Evolutionary conservation across 2,329 filamentous ascomycete species (phyloP), one percentile per base, ranked within the genome.

Genomic region (Aspergillus ruber): DNA sequence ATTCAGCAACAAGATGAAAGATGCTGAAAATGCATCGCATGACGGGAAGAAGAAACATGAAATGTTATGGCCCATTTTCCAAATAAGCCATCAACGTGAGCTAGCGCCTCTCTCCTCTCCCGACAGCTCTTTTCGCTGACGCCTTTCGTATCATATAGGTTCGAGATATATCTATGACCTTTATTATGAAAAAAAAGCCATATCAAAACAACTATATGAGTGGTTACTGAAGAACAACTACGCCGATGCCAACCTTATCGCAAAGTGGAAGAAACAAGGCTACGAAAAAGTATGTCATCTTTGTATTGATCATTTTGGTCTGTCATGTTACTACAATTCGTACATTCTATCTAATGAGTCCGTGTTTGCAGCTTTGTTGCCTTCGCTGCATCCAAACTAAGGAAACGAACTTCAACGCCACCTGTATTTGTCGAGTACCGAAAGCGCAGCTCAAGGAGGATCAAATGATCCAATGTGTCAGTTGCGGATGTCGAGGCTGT

Each of bases 221-320:
- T 98, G 88, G 85, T 74, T 97, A 55, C 75, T 98, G 50, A 98
- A 98, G 80, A 96, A 98, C 65, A 84, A 85, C 43, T 97, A 98
- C 67, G 93, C 90, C 4, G 93, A 98, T 71, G 83, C 88, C 41
- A 93, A 90, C 75, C 74, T 98, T 64, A 97, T 98, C 64, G 93
- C 93, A 12, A 98, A 98, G 74, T 98, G 93, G 93, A 98, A 98
- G 82, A 98, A 98, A 75, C 87, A 94, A 63, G 93, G 93, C 13
- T 98, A 98, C 63, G 93, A 98, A 71, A 96, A 97, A 83, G 88
- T 88, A 68, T 21, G 36, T 20, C 15, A 18, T 18, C 9, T 20
- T 10, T 39, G 17, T 15, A 9, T 20, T 20, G 15, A 38, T 39
- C 33, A 6, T 18, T 50, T 44, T 45, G 17, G 13, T 12, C 18